Conservation (phyloP, 2,329 filamentous ascomycete species). For the Arthrinium puccinioides region DNA sequence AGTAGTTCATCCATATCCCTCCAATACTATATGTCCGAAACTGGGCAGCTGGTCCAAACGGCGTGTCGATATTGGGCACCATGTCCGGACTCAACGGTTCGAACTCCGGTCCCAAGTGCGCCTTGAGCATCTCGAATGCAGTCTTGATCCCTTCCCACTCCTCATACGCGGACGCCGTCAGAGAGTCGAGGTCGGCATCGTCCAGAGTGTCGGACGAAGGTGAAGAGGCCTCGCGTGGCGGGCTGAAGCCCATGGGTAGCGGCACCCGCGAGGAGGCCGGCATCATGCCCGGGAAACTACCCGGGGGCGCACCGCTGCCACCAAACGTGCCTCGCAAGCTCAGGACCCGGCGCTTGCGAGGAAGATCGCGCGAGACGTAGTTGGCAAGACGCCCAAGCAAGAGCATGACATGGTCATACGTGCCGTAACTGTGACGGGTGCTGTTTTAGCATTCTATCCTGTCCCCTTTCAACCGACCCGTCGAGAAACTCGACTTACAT, state of each 20-base stretch:
- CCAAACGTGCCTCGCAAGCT: conserved; percentile 49
- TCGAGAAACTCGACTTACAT: conserved; percentile 53
- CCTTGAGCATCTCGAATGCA: conserved; percentile 61
- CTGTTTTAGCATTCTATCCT: no score
- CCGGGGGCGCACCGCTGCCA: conserved; percentile 36
- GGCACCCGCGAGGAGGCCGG: conserved; percentile 42
- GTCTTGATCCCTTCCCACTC: conserved; percentile 74
- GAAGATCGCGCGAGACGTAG: conserved; percentile 71
- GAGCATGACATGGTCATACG: conserved; percentile 80
- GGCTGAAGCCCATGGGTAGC: conserved; percentile 47
- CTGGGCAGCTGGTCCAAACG: conserved; percentile 75
- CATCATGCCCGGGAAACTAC: conserved; percentile 48
- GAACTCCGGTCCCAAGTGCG: conserved; percentile 66
- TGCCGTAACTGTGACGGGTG: conserved; percentile 86
- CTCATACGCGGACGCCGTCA: conserved; percentile 59
- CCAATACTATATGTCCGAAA: conserved; percentile 86
- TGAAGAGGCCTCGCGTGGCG: conserved; percentile 33
- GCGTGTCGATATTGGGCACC: conserved; percentile 53
- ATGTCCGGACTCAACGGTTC: conserved; percentile 66
- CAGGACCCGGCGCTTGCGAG: conserved; percentile 66
- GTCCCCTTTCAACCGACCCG: no score
- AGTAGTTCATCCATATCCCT: conserved; percentile 79
- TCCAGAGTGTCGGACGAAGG: conserved; percentile 37
- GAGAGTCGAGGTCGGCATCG: conserved; percentile 52
- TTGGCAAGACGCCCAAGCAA: conserved; percentile 72